These are phyloP conservation scores for Chaetomiaceae sp. DNA, from an alignment of 2,329 filamentous ascomycete species.

Conservation along the genomic window DNA sequence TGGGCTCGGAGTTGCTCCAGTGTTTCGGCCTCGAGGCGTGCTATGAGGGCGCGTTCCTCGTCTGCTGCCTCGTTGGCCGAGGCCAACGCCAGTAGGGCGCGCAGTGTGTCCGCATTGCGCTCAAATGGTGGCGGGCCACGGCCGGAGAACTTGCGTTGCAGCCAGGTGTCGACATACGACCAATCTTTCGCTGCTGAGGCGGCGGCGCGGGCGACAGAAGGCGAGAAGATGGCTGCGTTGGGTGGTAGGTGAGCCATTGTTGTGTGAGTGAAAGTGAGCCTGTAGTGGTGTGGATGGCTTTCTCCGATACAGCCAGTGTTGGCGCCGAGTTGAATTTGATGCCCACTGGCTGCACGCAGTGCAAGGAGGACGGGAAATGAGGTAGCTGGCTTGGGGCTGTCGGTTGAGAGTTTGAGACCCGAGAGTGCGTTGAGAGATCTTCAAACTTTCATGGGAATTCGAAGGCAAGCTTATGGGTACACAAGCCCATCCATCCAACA, in stretches of 20 bases:
- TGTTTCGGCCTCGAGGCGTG: conserved; percentile 55
- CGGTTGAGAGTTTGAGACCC: too few relatives aligned
- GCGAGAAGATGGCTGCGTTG: conserved; percentile 60
- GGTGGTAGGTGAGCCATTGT: conserved; percentile 38
- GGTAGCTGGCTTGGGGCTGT: too few relatives aligned
- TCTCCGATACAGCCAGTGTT: too few relatives aligned
- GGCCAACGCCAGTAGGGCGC: conserved; percentile 68
- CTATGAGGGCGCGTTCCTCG: conserved; percentile 59
- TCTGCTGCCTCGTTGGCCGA: conserved; percentile 73
- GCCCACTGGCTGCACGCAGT: too few relatives aligned
- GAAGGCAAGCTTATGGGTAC: too few relatives aligned
- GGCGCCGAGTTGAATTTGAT: too few relatives aligned
- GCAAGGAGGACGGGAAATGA: too few relatives aligned
- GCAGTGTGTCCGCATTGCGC: conserved; percentile 78
- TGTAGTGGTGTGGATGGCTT: not conserved
- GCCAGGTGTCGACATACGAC: conserved; percentile 82
- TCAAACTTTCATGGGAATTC: too few relatives aligned
- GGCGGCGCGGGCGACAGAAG: conserved; percentile 66
- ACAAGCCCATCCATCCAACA: too few relatives aligned
- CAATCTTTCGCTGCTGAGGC: conserved; percentile 85
- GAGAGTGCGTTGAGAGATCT: too few relatives aligned
- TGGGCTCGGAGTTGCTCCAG: conserved; percentile 48
- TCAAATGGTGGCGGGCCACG: conserved; percentile 70
- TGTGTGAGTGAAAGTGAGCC: not conserved
- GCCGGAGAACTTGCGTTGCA: conserved; percentile 63